Base-by-base conservation (phyloP, 108 stramenopile genomes). In the Cylindrotheca fusiformis region DNA sequence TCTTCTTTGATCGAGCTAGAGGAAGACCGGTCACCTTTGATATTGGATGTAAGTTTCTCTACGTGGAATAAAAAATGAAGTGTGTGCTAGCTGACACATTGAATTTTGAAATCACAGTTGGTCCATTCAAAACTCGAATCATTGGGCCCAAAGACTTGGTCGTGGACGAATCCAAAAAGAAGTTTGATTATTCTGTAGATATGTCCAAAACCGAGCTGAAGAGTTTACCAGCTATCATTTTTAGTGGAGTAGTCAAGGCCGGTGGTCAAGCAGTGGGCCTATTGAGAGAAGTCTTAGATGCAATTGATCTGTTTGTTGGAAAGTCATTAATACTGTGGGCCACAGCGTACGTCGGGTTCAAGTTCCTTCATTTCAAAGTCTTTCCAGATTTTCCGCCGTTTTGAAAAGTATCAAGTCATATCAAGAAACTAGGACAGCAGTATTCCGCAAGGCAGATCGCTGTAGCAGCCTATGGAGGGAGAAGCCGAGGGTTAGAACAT, bases 281-380 rank as follows among this genome's bases (percentile, higher is more conserved):
- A 54, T 65, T 55, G 33, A 84, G 60, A 67, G 93, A 56, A 78
- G 79, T 85, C 48, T 68, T 92, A 27, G 93, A 96, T 50, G 79
- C 80, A 0, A 52, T 94, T 18, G 95, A 96, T 67, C 69, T 93
- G 33, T 96, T 96, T 63, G 91, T 93, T 12, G 91, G 93, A 33
- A 61, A 90, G 53, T 96, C 94, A 57, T 75, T 96, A 23, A 83
- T 92, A 12, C 65, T 96, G 0, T 61, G 87, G 72, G 87, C 90
- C 8, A 84, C 91, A 2, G 88, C 84, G 1, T 96, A 96, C 67
- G 82, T 96, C 32, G 81, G 82, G 22, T 20, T 94, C 57, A 96
- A 96, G 62, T 91, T 96, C 62, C 30, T 96, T n/a, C 95, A 96
- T 58, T 96, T 96, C 81, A 95, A 95, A 61, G 63, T 95, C 18